These are phyloP conservation scores for Corymbia maculata DNA, from an alignment of 345 rosid genomes.

Conservation along the genomic window DNA sequence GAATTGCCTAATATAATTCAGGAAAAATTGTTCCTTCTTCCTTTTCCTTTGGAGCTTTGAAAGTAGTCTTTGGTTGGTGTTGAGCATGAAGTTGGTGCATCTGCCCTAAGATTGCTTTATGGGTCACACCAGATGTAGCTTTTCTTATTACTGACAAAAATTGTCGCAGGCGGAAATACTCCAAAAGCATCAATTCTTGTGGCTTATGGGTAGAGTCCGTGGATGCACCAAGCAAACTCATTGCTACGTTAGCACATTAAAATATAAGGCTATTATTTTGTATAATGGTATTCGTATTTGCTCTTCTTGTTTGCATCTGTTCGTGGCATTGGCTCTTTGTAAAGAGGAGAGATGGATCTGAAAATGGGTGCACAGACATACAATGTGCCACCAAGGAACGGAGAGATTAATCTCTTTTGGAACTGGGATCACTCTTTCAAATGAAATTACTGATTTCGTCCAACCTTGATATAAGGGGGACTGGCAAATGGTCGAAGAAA, in stretches of 20 bases:
- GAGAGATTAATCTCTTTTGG: neutral
- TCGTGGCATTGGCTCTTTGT: neutral
- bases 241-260: neutral
- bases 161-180: neutral
- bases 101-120: neutral
- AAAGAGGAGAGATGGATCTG: neutral
- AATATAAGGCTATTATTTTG: neutral
- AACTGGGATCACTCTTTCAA: neutral
- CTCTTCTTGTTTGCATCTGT: neutral
- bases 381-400: neutral
- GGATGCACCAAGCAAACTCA: neutral
- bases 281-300: neutral
- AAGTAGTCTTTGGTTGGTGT: neutral
- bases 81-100: neutral
- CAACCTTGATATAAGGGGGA: neutral
- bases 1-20: neutral
- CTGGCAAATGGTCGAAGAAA: neutral
- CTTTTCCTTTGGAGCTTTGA: neutral
- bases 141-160: neutral
- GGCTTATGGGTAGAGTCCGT: neutral
- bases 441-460: neutral
- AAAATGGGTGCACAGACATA: neutral
- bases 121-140: neutral
- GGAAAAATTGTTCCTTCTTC: neutral
- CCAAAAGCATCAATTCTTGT: rapidly evolving